These are phyloP conservation scores for Phoenix roebelenii DNA, from an alignment of 176 grass and related monocot genomes.

Conservation along the genomic window DNA sequence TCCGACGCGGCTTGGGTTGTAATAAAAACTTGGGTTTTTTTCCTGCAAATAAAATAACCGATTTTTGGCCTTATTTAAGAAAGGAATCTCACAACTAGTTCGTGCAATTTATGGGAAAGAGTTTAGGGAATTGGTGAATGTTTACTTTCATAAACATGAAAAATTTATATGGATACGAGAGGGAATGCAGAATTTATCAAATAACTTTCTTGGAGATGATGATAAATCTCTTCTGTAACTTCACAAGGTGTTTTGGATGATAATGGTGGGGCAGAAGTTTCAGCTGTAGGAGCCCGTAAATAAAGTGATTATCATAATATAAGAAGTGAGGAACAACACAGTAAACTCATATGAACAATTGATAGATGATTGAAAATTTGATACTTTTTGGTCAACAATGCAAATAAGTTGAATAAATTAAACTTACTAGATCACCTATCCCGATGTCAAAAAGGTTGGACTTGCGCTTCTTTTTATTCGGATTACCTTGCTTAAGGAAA, in stretches of 20 bases:
- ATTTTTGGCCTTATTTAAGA: slow-evolving; percentile 11
- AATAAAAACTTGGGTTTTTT: slow-evolving; percentile 33
- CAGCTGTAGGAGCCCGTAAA: slow-evolving; percentile 30
- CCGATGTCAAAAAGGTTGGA: slow-evolving; percentile 62
- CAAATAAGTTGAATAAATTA: slow-evolving; percentile 5
- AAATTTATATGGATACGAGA: slow-evolving; percentile 12
- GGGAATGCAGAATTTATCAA: slow-evolving; percentile 31
- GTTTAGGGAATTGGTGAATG: no score
- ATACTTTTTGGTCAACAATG: not conserved
- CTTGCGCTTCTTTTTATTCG: slow-evolving; percentile 57
- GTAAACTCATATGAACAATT: not conserved
- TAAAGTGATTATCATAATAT: not conserved
- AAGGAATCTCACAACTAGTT: not conserved
- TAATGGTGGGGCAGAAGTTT: slow-evolving; percentile 31
- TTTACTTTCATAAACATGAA: no score
- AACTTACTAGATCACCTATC: slow-evolving; percentile 26
- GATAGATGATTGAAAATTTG: slow-evolving; percentile 13
- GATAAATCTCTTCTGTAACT: slow-evolving; percentile 30
- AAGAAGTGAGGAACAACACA: no score
- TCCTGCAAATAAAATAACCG: slow-evolving; percentile 22
- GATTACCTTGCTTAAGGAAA: slow-evolving; percentile 48
- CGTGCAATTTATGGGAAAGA: no score
- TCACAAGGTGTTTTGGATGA: slow-evolving; percentile 37
- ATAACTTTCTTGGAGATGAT: slow-evolving; percentile 31
- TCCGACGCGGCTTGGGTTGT: slow-evolving; percentile 22